Evolutionary conservation across 2,329 filamentous ascomycete species (phyloP), one percentile per base, ranked within the genome.

Genomic region (Microsporum canis): DNA sequence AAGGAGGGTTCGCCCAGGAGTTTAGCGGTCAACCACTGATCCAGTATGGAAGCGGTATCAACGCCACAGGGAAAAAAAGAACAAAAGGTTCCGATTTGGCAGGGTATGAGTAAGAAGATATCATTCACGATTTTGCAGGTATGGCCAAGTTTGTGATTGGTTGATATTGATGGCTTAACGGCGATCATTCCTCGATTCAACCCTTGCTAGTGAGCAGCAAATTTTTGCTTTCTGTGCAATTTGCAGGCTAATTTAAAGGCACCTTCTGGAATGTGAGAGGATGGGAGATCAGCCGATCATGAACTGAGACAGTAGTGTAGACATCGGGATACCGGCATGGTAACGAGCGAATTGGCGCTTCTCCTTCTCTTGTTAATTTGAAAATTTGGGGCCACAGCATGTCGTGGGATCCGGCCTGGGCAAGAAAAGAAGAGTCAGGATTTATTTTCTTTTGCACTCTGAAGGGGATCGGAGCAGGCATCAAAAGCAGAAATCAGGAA

Each of bases 391-490:
- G 23, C 43, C 49, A 33, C 49, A 33, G 12, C 27, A 53, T n/a
- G 49, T 34, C 31, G 49, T 53, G 49, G 49, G 49, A 53, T 53
- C 49, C 49, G 49, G 49, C 27, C 49, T 47, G 27, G 49, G 27
- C 49, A 53, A 31, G 31, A 27, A 34, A 31, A 27, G 27, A 53
- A 14, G n/a, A 34, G 12, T 5, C 27, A 12, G 17, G 45, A 29
- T 34, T 12, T 53, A 12, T 53, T 31, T 33, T 53, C 33, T 14
- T 47, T 59, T 34, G 29, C 27, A 53, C 34, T 47, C 56, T 53
- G 60, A 57, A 55, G 55, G 60, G 49, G 60, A 64, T 64, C 59
- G 47, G 59, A 65, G 59, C 62, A 63, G 58, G 64, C 63, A 63
- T 61, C 55, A 43, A n/a, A 31, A 45, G 39, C 45, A 65, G 61